Evolutionary conservation across 2,329 filamentous ascomycete genomes (phyloP).

Genomic region (Epichloe sibirici): DNA sequence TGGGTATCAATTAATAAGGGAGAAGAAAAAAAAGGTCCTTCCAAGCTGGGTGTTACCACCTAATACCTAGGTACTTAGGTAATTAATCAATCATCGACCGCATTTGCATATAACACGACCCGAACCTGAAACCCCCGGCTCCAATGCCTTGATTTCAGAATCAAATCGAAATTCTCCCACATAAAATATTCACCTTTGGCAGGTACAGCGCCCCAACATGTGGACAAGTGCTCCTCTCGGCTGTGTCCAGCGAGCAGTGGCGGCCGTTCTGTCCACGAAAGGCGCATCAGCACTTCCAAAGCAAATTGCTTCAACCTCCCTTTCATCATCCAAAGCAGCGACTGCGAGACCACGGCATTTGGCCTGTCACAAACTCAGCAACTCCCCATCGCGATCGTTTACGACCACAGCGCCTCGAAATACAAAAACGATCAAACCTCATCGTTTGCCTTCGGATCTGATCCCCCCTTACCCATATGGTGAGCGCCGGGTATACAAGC

Average conservation of each 20-base stretch:
- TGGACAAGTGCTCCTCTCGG: constrained; percentile 1
- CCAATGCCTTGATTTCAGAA: not conserved
- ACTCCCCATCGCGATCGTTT: constrained; percentile 16
- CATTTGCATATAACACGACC: not conserved
- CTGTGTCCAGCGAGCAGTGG: constrained; percentile 8
- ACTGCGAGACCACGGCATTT: not conserved
- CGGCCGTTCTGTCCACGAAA: constrained; percentile 9
- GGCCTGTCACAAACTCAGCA: not conserved
- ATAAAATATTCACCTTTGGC: not conserved
- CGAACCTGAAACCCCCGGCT: not conserved
- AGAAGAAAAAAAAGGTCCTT: not conserved
- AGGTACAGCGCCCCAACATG: not conserved
- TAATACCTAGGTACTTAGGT: not conserved
- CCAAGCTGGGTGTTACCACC: not conserved
- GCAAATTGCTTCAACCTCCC: not conserved
- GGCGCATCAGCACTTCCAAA: constrained; percentile 5
- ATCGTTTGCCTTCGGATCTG: constrained; percentile 34
- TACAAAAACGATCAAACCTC: constrained; percentile 29
- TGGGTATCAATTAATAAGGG: no score
- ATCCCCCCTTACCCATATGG: constrained; percentile 66
- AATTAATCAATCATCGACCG: not conserved
- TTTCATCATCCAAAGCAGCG: not conserved
- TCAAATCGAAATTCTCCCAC: not conserved
- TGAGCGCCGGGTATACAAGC: constrained; percentile 59
- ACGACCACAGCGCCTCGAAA: constrained; percentile 22